Conservation (phyloP, 2,329 filamentous ascomycete species). For the Aureobasidium sp. region DNA sequence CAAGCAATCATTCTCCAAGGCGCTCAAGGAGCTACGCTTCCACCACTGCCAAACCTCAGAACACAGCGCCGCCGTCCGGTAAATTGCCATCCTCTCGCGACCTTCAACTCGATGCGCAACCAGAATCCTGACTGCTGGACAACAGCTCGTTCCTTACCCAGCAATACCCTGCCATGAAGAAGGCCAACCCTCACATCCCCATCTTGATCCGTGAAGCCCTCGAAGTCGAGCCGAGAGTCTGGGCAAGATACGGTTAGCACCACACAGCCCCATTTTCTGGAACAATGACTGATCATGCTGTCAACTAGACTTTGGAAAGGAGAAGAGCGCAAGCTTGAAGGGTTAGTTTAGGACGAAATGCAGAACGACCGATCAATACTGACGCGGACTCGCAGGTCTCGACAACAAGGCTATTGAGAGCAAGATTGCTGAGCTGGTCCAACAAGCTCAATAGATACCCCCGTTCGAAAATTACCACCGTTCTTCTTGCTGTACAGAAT, state of each 20-base stretch:
- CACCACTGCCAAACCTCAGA: constrained; percentile 93
- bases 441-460: constrained; percentile 26
- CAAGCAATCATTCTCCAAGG: constrained; percentile 86
- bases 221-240: constrained; percentile 77
- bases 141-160: constrained; percentile 77
- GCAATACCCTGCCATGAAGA: constrained; percentile 98
- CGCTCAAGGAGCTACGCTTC: constrained; percentile 92
- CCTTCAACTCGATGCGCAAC: background rate
- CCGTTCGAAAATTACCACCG: background rate
- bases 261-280: background rate
- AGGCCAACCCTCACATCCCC: constrained; percentile 88
- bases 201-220: constrained; percentile 91
- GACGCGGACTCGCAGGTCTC: constrained; percentile 42
- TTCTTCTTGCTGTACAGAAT: background rate
- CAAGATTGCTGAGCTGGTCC: constrained; percentile 57
- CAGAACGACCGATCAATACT: constrained; percentile 6
- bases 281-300: background rate
- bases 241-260: constrained; percentile 75
- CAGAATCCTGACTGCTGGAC: background rate
- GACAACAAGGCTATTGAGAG: constrained; percentile 65
- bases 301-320: constrained; percentile 55
- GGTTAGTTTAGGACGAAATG: constrained; percentile 37
- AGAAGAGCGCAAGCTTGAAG: constrained; percentile 57
- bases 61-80: constrained; percentile 84
- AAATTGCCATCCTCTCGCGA: constrained; percentile 20